phyloP scores from a whole-genome alignment of 257 asterid genomes.

The Anisodus acutangulus region DNA sequence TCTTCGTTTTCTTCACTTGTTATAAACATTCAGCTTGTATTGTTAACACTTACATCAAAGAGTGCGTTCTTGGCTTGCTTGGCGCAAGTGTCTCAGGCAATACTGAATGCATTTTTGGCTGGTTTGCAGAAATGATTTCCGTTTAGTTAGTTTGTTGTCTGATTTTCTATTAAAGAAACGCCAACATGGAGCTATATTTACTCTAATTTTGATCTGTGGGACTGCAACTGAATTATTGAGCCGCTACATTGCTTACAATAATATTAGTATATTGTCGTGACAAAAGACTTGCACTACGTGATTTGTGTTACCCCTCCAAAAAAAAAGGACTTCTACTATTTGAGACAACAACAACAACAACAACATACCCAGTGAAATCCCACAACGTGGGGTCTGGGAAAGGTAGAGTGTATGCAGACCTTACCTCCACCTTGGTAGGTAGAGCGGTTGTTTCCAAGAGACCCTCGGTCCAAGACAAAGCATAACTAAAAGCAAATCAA shows the following conservation, averaged over 20 bases:
- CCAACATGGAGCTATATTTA: slow-evolving; percentile 11
- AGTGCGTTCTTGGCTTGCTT: slow-evolving; percentile 16
- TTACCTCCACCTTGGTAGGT: no score
- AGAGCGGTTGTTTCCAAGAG: no score
- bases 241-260: neutral
- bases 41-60: neutral
- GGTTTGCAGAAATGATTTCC: neutral
- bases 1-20: neutral
- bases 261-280: slow-evolving; percentile 3
- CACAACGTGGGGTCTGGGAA: no score
- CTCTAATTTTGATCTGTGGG: neutral
- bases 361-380: no score
- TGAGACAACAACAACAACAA: neutral
- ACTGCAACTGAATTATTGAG: neutral
- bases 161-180: slow-evolving; percentile 4
- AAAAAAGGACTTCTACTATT: neutral
- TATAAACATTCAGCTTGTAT: slow-evolving; percentile 20
- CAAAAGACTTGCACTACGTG: neutral
- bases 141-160: neutral
- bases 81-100: neutral
- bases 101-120: slow-evolving; percentile 1
- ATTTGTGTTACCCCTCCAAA: neutral
- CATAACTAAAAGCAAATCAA: no score
- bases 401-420: no score
- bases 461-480: no score